Evolutionary conservation across 192 early-diverging fungal genomes (phyloP).

Genomic region (Piromyces finnis): DNA sequence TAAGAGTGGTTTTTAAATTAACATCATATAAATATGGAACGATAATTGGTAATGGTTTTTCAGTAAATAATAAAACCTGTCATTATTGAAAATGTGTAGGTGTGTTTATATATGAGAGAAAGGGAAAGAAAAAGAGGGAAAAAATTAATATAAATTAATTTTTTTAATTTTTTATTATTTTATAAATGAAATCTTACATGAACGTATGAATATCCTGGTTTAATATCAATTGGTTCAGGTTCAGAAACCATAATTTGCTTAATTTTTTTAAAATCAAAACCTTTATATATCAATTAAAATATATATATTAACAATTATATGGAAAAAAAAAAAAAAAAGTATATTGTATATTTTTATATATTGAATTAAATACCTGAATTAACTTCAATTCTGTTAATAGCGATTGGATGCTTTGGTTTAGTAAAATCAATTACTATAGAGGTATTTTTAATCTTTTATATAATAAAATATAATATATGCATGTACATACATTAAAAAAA

Average conservation of each 20-base stretch:
- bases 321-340: too few species aligned
- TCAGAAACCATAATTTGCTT: not conserved
- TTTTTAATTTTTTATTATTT: too few species aligned
- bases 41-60: not conserved
- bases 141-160: too few species aligned
- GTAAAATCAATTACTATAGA: not conserved
- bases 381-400: not conserved
- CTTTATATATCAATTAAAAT: not conserved
- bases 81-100: not conserved
- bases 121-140: too few species aligned
- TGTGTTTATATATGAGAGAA: too few species aligned
- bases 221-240: not conserved
- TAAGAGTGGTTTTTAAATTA: not conserved
- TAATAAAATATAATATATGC: not conserved
- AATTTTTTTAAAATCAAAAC: not conserved
- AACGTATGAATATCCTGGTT: not conserved
- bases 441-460: not conserved
- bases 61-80: not conserved
- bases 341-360: too few species aligned
- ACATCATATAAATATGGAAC: not conserved
- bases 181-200: not conserved
- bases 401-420: not conserved
- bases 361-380: not conserved
- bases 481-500: too few species aligned
- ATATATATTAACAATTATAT: too few species aligned